Percentiles rank a stretch among this genome's conserved stretches.
Conservation (phyloP, 164 flowering plant genomes). For the Akebia trifoliata region DNA sequence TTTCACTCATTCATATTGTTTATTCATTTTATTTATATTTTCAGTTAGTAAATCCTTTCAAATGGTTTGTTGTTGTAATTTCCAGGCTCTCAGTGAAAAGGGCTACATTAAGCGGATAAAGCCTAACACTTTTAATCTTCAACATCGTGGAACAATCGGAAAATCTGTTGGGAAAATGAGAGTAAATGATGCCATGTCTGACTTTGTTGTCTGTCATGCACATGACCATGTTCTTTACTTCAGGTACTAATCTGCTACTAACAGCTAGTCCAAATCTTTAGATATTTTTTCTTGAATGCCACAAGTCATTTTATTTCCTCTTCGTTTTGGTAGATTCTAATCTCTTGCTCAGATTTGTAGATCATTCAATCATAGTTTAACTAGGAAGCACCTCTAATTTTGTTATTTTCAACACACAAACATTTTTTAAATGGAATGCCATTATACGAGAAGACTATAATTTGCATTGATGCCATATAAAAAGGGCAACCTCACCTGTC, state of each 20-base stretch:
- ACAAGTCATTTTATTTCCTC: background rate
- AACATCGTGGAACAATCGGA: slow-evolving; percentile 90
- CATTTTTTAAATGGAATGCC: too few relatives aligned
- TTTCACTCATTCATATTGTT: background rate
- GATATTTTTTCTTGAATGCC: background rate
- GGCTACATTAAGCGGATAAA: slow-evolving; percentile 96
- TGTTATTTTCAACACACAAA: too few relatives aligned
- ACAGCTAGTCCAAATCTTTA: background rate
- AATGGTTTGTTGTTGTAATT: slow-evolving; percentile 5
- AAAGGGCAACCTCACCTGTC: background rate
- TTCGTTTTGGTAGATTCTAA: background rate
- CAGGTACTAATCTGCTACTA: slow-evolving; percentile 40
- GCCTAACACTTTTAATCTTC: slow-evolving; percentile 81
- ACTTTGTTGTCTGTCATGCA: slow-evolving; percentile 80
- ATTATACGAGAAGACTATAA: background rate
- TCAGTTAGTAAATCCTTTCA: background rate
- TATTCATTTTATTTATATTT: background rate
- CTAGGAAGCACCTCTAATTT: background rate
- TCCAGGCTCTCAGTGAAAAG: slow-evolving; percentile 88
- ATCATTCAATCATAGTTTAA: background rate
- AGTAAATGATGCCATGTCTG: slow-evolving; percentile 88
- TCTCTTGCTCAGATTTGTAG: background rate
- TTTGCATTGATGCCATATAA: background rate
- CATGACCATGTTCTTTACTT: slow-evolving; percentile 91
- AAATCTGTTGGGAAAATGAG: slow-evolving; percentile 97